A percentile compares a stretch with the other conserved stretches of the same genome.
Evolutionary conservation across 768 basidiomycete species (phyloP).

Genomic region (Trametes punicea): DNA sequence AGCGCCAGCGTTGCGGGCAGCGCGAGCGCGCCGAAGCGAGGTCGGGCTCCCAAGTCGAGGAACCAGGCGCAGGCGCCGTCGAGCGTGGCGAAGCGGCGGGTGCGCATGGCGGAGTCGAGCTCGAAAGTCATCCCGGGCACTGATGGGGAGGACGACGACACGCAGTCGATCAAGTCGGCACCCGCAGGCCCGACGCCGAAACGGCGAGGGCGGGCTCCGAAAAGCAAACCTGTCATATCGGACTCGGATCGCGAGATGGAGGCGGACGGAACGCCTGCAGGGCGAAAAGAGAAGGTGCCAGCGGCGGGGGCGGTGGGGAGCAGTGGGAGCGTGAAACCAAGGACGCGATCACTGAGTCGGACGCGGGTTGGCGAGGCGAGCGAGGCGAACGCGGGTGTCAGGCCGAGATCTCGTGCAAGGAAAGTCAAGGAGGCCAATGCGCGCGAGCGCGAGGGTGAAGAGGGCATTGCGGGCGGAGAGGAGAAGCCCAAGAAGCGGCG

Average conservation of each 20-base stretch:
- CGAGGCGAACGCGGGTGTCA: constrained; percentile 7
- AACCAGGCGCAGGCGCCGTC: not conserved
- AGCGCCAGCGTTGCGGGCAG: constrained; percentile 20
- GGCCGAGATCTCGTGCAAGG: constrained; percentile 14
- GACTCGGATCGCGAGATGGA: constrained; percentile 23
- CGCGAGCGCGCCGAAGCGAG: constrained; percentile 12
- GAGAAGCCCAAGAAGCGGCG: constrained; percentile 29
- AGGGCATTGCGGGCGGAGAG: constrained; percentile 13
- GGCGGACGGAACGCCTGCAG: constrained; percentile 1
- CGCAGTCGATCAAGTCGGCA: constrained; percentile 13
- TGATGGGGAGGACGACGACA: constrained; percentile 20
- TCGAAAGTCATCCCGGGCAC: constrained; percentile 14
- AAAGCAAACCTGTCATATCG: constrained; percentile 23
- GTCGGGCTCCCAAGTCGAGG: constrained; percentile 20
- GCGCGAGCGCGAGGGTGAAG: constrained; percentile 12
- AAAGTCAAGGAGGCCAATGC: constrained; percentile 14
- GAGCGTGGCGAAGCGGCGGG: constrained; percentile 14
- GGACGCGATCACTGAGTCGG: constrained; percentile 23
- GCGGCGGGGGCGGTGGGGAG: too few relatives aligned
- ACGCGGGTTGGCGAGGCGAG: constrained; percentile 14
- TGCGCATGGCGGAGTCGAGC: constrained; percentile 2
- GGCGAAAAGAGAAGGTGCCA: constrained; percentile 4
- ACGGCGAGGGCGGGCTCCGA: constrained; percentile 20
- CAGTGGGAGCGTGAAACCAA: constrained; percentile 4
- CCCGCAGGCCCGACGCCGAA: constrained; percentile 9